These are phyloP conservation scores for Acer negundo DNA, from an alignment of 345 rosid genomes.

Conservation along the genomic window DNA sequence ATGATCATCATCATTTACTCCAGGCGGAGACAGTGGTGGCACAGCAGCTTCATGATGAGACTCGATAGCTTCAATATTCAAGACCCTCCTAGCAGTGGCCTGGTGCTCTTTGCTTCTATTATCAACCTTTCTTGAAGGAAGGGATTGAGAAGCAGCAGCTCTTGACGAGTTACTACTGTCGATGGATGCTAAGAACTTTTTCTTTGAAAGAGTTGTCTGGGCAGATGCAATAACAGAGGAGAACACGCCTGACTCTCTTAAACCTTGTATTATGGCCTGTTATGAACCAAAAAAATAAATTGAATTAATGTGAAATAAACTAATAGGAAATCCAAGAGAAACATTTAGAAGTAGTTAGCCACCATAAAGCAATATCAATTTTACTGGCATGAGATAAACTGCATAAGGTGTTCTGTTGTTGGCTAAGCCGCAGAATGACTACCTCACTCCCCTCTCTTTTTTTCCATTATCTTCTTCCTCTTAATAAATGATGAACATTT, in stretches of 20 bases:
- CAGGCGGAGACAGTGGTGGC: constrained; percentile 85
- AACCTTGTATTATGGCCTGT: constrained; percentile 81
- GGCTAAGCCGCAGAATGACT: neutral
- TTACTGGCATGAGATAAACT: neutral
- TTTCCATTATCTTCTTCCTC: too few species aligned
- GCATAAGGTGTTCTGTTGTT: neutral
- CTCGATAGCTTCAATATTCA: constrained; percentile 34
- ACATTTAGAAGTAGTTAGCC: neutral
- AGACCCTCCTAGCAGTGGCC: constrained; percentile 60
- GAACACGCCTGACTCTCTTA: constrained; percentile 84
- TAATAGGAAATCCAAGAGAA: neutral
- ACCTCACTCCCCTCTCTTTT: too few species aligned
- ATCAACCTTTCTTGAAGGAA: constrained; percentile 53
- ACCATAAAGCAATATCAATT: neutral
- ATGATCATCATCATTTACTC: constrained; percentile 31
- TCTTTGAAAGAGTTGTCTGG: constrained; percentile 51
- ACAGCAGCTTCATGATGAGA: constrained; percentile 49
- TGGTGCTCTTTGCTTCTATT: constrained; percentile 42
- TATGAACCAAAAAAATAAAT: constrained; percentile 10
- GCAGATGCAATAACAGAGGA: constrained; percentile 66
- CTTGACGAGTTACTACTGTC: constrained; percentile 54
- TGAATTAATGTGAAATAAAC: neutral
- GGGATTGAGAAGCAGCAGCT: constrained; percentile 47
- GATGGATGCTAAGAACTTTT: constrained; percentile 51
- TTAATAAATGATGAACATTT: neutral